These are phyloP conservation scores for Petasospora fabianii DNA, from an alignment of 1,139 yeast genomes.

Conservation along the genomic window DNA sequence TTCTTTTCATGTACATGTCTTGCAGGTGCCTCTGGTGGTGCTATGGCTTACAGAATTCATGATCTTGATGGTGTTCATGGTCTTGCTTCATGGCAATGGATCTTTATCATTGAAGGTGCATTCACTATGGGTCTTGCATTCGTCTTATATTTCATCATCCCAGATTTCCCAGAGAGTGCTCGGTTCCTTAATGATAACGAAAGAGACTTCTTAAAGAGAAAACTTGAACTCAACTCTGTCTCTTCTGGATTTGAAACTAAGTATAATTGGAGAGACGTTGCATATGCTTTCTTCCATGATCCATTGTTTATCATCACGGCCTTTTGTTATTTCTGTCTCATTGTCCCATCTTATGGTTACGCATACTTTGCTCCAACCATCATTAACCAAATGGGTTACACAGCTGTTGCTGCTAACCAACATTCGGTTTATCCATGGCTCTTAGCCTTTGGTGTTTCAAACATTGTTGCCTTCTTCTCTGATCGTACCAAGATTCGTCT, in stretches of 20 bases:
- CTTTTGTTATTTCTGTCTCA: slow-evolving; percentile 46
- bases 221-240: slow-evolving; percentile 42
- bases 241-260: slow-evolving; percentile 35
- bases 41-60: slow-evolving; percentile 59
- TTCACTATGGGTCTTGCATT: slow-evolving; percentile 60
- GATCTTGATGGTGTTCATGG: slow-evolving; percentile 49
- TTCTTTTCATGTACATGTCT: slow-evolving; percentile 42
- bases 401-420: slow-evolving; percentile 41
- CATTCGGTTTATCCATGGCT: slow-evolving; percentile 50
- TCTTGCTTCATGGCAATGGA: slow-evolving; percentile 56
- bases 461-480: slow-evolving; percentile 38
- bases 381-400: slow-evolving; percentile 43
- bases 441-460: slow-evolving; percentile 40
- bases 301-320: slow-evolving; percentile 48
- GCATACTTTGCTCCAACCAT: slow-evolving; percentile 48
- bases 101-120: slow-evolving; percentile 55
- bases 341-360: slow-evolving; percentile 45
- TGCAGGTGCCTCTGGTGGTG: slow-evolving; percentile 82
- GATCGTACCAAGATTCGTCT: slow-evolving; percentile 36
- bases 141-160: slow-evolving; percentile 58
- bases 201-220: slow-evolving; percentile 36
- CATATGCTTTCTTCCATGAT: slow-evolving; percentile 48
- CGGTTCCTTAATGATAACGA: slow-evolving; percentile 39
- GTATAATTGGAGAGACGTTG: slow-evolving; percentile 30
- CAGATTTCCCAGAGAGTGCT: slow-evolving; percentile 75